A percentile compares a stretch with the other conserved stretches of the same genome.
These are phyloP conservation scores for Colletotrichum tropicicola DNA, from an alignment of 2,329 filamentous ascomycete genomes.

Conservation along the genomic window DNA sequence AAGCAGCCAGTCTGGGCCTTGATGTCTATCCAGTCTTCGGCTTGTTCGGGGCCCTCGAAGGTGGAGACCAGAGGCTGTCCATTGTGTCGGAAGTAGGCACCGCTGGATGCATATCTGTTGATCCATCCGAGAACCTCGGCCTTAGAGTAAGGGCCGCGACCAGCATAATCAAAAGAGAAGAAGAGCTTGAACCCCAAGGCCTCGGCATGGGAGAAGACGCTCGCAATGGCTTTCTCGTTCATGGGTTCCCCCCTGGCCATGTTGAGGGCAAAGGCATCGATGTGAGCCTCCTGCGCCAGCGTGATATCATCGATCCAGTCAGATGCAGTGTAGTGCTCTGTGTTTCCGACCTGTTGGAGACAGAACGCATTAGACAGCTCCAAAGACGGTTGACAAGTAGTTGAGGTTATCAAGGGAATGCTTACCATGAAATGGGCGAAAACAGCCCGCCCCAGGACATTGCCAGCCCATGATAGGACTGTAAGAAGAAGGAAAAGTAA, in stretches of 20 bases:
- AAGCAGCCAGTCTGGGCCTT: slow-evolving; percentile 47
- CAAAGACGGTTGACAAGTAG: too few species aligned
- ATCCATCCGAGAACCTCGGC: neutral
- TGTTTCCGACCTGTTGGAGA: neutral
- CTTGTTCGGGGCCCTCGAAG: slow-evolving; percentile 51
- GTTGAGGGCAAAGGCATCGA: slow-evolving; percentile 16
- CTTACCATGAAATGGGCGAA: slow-evolving; percentile 8
- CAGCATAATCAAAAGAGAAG: slow-evolving; percentile 20
- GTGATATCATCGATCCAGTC: slow-evolving; percentile 3
- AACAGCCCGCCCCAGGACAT: neutral
- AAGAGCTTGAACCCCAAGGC: slow-evolving; percentile 3
- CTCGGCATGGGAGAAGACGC: slow-evolving; percentile 2
- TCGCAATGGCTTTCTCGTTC: slow-evolving; percentile 21
- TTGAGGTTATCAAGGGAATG: neutral
- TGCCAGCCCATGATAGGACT: neutral
- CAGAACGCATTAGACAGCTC: too few species aligned
- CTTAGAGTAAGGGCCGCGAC: neutral
- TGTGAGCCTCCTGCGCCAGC: slow-evolving; percentile 16
- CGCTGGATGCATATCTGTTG: neutral
- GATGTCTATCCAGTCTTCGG: slow-evolving; percentile 52
- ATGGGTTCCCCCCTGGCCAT: slow-evolving; percentile 18
- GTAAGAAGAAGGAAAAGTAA: neutral
- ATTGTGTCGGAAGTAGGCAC: slow-evolving; percentile 33
- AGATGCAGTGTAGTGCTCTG: neutral
- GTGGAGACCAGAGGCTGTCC: slow-evolving; percentile 47